Evolutionary conservation across 345 rosid species (phyloP).

Genomic region (Excoecaria agallocha): DNA sequence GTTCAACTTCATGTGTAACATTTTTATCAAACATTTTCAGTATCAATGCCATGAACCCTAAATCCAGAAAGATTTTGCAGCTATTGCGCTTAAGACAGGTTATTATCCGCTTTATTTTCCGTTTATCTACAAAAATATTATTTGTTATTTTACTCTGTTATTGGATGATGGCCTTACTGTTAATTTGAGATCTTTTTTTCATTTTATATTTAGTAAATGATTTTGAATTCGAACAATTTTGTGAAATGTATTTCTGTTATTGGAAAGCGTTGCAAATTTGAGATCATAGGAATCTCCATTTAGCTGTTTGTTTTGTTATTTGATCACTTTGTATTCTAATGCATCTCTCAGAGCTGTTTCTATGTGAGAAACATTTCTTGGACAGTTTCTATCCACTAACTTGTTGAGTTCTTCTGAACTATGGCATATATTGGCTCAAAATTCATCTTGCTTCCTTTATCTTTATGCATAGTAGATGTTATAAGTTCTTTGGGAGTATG

Average conservation of each 20-base stretch:
- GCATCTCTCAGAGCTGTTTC: neutral
- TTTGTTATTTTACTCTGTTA: neutral
- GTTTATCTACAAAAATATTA: neutral
- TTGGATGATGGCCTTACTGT: neutral
- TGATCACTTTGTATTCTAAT: too few species aligned
- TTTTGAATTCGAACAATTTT: too few species aligned
- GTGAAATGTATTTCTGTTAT: too few species aligned
- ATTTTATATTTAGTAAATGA: too few species aligned
- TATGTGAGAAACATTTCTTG: neutral
- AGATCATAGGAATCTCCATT: too few species aligned
- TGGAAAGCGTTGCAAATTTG: too few species aligned
- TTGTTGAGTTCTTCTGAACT: neutral
- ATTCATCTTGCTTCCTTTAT: neutral
- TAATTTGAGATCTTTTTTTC: too few species aligned
- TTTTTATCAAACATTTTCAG: slow-evolving; percentile 30
- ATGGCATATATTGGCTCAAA: neutral
- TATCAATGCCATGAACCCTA: slow-evolving; percentile 88
- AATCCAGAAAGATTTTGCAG: slow-evolving; percentile 80
- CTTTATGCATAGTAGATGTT: neutral
- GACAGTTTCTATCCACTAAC: neutral
- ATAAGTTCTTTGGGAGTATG: too few species aligned
- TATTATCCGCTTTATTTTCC: too few species aligned
- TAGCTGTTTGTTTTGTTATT: too few species aligned
- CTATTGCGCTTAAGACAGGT: slow-evolving; percentile 97
- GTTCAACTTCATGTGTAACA: neutral